These are phyloP conservation scores for Isatis lusitanica DNA, from an alignment of 441 rosid genomes.

Conservation along the genomic window DNA sequence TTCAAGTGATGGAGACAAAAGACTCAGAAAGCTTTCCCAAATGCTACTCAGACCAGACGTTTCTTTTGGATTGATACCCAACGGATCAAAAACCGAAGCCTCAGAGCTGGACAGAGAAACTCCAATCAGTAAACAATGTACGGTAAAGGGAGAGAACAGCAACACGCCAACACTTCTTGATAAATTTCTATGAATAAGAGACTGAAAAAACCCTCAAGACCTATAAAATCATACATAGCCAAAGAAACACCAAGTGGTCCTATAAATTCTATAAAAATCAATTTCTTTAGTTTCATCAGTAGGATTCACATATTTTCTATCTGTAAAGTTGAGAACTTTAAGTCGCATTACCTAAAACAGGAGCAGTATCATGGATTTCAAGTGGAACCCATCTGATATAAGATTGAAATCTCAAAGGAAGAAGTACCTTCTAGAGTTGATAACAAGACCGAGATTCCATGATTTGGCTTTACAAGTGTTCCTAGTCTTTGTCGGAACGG, in stretches of 20 bases:
- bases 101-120: conserved; percentile 52
- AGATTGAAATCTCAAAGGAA: conserved; percentile 4
- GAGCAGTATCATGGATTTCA: neutral
- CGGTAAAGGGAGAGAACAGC: conserved; percentile 23
- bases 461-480: conserved; percentile 39
- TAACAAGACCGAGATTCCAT: conserved; percentile 44
- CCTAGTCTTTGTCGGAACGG: conserved; percentile 45
- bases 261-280: neutral
- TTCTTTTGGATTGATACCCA: conserved; percentile 69
- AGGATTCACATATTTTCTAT: neutral
- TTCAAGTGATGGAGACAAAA: conserved; percentile 54
- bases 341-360: neutral
- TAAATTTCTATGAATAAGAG: neutral
- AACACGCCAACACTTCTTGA: conserved; percentile 19
- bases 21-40: conserved; percentile 60
- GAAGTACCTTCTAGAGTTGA: conserved; percentile 47
- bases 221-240: neutral
- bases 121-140: conserved; percentile 41
- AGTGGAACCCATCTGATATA: neutral
- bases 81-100: conserved; percentile 70
- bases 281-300: neutral
- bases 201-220: neutral
- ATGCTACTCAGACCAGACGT: conserved; percentile 47
- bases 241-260: neutral
- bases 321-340: conserved; percentile 17